phyloP scores from a whole-genome alignment of 139 green algal species.

The Chlorella sp. region DNA sequence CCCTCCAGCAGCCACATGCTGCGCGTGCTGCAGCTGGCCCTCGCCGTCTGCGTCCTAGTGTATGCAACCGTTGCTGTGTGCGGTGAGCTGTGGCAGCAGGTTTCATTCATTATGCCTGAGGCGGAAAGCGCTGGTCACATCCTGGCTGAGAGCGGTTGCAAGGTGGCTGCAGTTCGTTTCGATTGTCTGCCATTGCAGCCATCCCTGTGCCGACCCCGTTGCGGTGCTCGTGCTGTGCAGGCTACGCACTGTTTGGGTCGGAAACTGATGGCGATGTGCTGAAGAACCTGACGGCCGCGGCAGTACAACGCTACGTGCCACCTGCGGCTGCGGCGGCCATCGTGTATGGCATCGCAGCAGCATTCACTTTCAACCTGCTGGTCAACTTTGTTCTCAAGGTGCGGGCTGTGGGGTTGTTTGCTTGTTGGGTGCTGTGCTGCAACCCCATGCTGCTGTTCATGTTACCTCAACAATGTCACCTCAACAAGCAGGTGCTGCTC shows the following conservation, averaged over 20 bases:
- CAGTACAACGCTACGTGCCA: background rate
- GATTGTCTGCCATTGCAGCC: background rate
- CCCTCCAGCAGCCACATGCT: conserved; percentile 19
- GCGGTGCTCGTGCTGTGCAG: background rate
- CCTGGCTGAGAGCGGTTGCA: too few relatives aligned
- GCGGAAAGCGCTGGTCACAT: too few relatives aligned
- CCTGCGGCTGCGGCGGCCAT: background rate
- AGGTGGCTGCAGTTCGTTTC: background rate
- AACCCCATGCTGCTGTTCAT: too few relatives aligned
- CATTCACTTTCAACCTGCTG: conserved; percentile 43
- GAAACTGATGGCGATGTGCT: conserved; percentile 48
- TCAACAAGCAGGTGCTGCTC: too few relatives aligned
- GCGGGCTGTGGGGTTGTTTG: background rate
- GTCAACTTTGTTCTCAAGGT: conserved; percentile 57
- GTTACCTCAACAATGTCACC: too few relatives aligned
- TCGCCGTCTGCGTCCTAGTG: conserved; percentile 23
- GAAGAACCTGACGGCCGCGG: conserved; percentile 43
- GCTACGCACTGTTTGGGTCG: conserved; percentile 50
- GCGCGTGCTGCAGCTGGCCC: background rate
- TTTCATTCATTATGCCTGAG: too few relatives aligned
- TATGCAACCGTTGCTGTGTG: conserved; percentile 43
- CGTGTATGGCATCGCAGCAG: conserved; percentile 15
- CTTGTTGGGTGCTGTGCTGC: too few relatives aligned
- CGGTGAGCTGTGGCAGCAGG: conserved; percentile 11
- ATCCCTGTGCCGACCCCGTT: too few relatives aligned